Conservation (phyloP, 2,329 filamentous ascomycete genomes). For the Penicillium palitans region DNA sequence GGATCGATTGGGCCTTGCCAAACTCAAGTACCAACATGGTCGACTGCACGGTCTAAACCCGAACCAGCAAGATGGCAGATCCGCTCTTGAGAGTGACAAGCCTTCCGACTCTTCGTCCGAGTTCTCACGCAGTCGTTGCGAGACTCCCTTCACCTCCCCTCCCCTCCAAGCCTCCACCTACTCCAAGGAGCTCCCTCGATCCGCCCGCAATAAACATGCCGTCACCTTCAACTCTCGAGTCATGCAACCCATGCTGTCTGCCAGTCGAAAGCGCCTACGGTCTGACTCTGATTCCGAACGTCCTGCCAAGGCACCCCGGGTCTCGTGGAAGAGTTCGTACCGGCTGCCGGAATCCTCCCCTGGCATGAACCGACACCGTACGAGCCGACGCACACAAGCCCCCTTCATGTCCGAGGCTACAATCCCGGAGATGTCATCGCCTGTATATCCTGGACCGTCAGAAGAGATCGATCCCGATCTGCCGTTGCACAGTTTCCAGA, state of each 20-base stretch:
- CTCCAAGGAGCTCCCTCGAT: slow-evolving; percentile 74
- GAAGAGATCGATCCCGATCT: slow-evolving; percentile 82
- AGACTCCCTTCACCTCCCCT: slow-evolving; percentile 69
- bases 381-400: slow-evolving; percentile 72
- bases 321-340: slow-evolving; percentile 74
- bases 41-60: slow-evolving; percentile 79
- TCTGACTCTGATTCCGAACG: slow-evolving; percentile 58
- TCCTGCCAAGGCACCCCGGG: slow-evolving; percentile 60
- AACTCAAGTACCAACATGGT: slow-evolving; percentile 95
- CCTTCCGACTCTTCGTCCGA: slow-evolving; percentile 86
- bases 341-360: slow-evolving; percentile 84
- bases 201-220: slow-evolving; percentile 45
- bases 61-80: slow-evolving; percentile 75
- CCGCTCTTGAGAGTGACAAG: slow-evolving; percentile 66
- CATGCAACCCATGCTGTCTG: slow-evolving; percentile 49
- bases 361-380: slow-evolving; percentile 71
- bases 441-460: slow-evolving; percentile 38
- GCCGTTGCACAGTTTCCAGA: slow-evolving; percentile 53
- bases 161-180: slow-evolving; percentile 80
- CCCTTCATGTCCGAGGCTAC: slow-evolving; percentile 77
- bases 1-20: slow-evolving; percentile 89
- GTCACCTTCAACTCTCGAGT: slow-evolving; percentile 46
- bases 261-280: slow-evolving; percentile 68
- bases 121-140: slow-evolving; percentile 63
- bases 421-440: slow-evolving; percentile 64